Evolutionary conservation across 306 rosid genomes (phyloP).

Genomic region (Dalbergia cochinchinensis): DNA sequence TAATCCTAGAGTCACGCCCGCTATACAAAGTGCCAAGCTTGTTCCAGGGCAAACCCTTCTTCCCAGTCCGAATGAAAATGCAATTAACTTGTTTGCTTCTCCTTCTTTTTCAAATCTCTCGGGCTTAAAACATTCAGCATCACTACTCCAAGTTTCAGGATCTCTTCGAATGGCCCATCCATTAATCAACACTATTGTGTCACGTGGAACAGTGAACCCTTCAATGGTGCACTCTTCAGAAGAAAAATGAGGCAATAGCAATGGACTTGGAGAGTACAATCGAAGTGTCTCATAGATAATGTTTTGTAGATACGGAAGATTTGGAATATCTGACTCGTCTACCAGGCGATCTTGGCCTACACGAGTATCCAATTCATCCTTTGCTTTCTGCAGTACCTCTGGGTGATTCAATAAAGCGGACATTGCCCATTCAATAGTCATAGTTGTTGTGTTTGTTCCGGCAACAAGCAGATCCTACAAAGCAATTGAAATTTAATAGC

Average conservation of each 20-base stretch:
- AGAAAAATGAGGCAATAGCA: constrained; percentile 56
- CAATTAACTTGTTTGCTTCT: constrained; percentile 20
- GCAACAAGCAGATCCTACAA: constrained; percentile 49
- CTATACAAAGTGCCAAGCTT: constrained; percentile 5
- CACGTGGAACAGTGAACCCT: constrained; percentile 52
- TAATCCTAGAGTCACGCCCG: constrained; percentile 5
- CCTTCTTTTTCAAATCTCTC: constrained; percentile 40
- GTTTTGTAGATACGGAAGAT: constrained; percentile 57
- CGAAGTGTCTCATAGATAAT: constrained; percentile 58
- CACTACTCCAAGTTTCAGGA: constrained; percentile 53
- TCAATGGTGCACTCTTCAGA: constrained; percentile 50
- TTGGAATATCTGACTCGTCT: constrained; percentile 49
- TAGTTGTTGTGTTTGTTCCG: constrained; percentile 53
- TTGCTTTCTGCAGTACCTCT: constrained; percentile 47
- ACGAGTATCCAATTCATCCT: constrained; percentile 44
- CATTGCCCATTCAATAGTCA: constrained; percentile 54
- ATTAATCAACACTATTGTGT: constrained; percentile 56
- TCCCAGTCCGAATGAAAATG: constrained; percentile 36
- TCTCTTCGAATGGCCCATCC: constrained; percentile 68
- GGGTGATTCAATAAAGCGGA: constrained; percentile 52
- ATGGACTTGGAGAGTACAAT: constrained; percentile 50
- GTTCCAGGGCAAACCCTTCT: constrained; percentile 36
- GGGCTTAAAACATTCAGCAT: constrained; percentile 47
- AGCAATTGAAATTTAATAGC: too few species aligned
- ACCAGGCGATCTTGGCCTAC: constrained; percentile 51